Evolutionary conservation across 2,329 filamentous ascomycete genomes (phyloP), one percentile per base, ranked within the genome.

Genomic region (Fonsecaea nubica): DNA sequence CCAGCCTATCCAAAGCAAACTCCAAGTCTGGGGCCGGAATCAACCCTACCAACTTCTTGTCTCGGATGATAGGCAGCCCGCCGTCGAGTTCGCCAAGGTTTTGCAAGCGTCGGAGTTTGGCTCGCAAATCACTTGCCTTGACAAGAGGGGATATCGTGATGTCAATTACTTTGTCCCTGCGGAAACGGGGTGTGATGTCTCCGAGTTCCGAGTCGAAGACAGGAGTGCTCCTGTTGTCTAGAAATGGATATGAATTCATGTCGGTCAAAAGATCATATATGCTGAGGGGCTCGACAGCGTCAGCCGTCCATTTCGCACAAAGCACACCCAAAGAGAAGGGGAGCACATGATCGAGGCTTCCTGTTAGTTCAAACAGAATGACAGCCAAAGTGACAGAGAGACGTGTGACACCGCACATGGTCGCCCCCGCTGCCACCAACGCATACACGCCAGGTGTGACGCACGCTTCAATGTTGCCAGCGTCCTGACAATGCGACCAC

Each of bases 361-460:
- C 95, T 0, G 95, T 99, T 40, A 99, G 83, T 77, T 99, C 95
- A 73, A 99, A 98, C 0, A 98, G 82, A 67, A 99, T 98, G 74
- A 98, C 93, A 0, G 93, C 93, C 8, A 99, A 83, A 0, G 95
- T 98, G 25, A 99, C 92, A 0, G 93, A 97, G 1, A 99, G 81
- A 58, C 95, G 87, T 1, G 95, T 99, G 2, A 98, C 95, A 58
- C 95, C 95, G 72, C 94, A 98, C 95, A 99, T 98, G 36, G 94
- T 97, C 1, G 95, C 93, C 15, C 95, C 95, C 52, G 95, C 95
- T 15, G 93, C 94, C 65, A 97, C 92, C 66, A 99, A 85, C 1
- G 93, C 95, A 76, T 99, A 99, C 0, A 98, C 92, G n/a, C 95
- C 95, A 0, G 95, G 95, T 56, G 96, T 93, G 56, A 99, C 92